Percentiles rank a stretch among this genome's conserved stretches.
Conservation (phyloP, 495 filamentous ascomycete genomes). For the Lineolata rhizophorae region DNA sequence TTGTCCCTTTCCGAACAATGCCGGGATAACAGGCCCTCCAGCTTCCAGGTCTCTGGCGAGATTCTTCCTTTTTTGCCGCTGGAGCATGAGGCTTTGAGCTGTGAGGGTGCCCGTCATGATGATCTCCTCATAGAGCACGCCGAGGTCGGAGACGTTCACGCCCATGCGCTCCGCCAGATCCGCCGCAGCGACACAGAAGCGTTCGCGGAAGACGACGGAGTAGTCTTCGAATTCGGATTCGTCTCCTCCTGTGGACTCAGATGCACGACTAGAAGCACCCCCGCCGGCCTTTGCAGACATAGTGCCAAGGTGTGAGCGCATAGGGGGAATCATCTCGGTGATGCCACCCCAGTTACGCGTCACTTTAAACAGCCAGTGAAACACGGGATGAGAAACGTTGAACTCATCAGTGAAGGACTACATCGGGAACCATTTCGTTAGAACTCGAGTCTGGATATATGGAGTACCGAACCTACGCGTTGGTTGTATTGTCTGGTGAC, state of each 20-base stretch:
- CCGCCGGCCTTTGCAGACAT: no score
- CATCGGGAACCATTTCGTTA: neutral
- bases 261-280: neutral
- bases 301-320: constrained; percentile 29
- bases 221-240: constrained; percentile 32
- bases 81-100: no score
- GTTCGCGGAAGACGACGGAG: constrained; percentile 58
- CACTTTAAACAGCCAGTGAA: constrained; percentile 71
- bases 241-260: constrained; percentile 19
- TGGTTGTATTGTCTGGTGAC: constrained; percentile 63
- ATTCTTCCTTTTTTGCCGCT: no score
- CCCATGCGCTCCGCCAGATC: constrained; percentile 45
- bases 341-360: constrained; percentile 54
- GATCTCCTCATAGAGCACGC: constrained; percentile 61
- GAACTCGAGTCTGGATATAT: neutral
- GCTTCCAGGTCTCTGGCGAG: neutral
- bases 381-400: constrained; percentile 53
- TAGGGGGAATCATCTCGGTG: constrained; percentile 41
- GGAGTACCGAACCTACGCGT: constrained; percentile 21
- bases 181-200: constrained; percentile 63
- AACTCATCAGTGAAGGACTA: constrained; percentile 58
- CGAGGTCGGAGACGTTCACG: constrained; percentile 37
- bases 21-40: constrained; percentile 4
- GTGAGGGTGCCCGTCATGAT: constrained; percentile 33
- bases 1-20: constrained; percentile 38